Base-by-base conservation (phyloP, 169 alveolate species). In the Cryptosporidium baileyi region DNA sequence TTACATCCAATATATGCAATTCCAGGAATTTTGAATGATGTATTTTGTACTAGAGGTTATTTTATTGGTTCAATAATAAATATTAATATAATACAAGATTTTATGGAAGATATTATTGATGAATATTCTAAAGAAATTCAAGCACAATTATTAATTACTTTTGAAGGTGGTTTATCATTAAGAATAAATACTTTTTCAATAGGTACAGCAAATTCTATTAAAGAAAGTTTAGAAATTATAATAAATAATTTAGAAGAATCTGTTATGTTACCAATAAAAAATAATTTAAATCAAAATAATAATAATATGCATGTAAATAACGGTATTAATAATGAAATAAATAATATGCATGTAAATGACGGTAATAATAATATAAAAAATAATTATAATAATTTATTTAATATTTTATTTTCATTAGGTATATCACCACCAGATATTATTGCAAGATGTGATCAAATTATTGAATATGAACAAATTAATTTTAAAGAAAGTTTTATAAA, bases 351-450 rank as follows among this genome's bases (percentile, higher is more conserved):
- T 0, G 59, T 5, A 41, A 13, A 13, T 5, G 19, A 11, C 0
- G 7, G 40, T 1, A 17, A 57, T 28, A 30, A 17, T 28, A 17
- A 30, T 11, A 17, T 34, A 24, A 17, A 7, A 32, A 1, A 26
- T n/a, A 17, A n/a, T 32, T 6, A 24, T 13, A 67, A 22, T 2
- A 74, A 74, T n/a, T 59, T 74, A 51, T 13, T 22, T 2, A 36
- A 34, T 19, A 38, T 60, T 19, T 26, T 74, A 11, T 74, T 74
- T 51, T 74, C 85, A 5, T 43, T 28, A 15, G 85, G 85, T 13
- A 32, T 74, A 28, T 52, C 74, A 19, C 85, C 85, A 41, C 85
- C 85, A 22, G 85, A 74, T 74, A 26, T 74, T 24, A 47, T 57
- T 74, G 43, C 67, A 15, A 67, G 85, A 34, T 38, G 67, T 22